A percentile compares a stretch with the other conserved stretches of the same genome.
Conservation (phyloP, 495 filamentous ascomycete species). For the Rusavskia elegans region DNA sequence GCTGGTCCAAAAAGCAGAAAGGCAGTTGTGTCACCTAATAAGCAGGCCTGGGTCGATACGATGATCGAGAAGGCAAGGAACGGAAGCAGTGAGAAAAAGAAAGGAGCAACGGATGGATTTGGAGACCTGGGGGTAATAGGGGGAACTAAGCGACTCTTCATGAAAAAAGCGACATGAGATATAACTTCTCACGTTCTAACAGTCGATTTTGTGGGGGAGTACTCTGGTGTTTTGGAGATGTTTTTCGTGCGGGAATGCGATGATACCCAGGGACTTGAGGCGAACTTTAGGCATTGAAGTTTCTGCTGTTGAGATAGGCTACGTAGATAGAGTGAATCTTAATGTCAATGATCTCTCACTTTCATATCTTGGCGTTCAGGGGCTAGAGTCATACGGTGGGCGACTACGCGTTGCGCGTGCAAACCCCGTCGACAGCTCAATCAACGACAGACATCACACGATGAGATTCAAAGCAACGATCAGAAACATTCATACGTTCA, state of each 20-base stretch:
- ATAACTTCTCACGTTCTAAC: too few relatives aligned
- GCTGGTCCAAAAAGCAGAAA: constrained; percentile 31
- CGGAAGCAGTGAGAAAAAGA: constrained; percentile 4
- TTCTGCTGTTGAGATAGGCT: neutral
- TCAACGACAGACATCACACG: neutral
- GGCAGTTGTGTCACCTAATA: constrained; percentile 30
- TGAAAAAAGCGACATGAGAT: constrained; percentile 2
- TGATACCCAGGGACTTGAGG: neutral
- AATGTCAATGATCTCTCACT: too few relatives aligned
- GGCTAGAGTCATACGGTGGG: neutral
- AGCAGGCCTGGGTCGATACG: constrained; percentile 31
- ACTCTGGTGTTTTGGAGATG: too few relatives aligned
- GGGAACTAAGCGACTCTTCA: constrained; percentile 10
- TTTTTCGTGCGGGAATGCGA: neutral
- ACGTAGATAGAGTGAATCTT: neutral
- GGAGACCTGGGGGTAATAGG: constrained; percentile 14
- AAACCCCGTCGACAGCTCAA: neutral
- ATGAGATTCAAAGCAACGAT: constrained; percentile 78
- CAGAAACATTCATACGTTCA: constrained; percentile 67
- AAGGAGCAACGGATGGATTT: neutral
- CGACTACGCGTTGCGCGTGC: neutral
- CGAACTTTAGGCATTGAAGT: too few relatives aligned
- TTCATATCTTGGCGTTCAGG: neutral
- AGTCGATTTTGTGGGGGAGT: too few relatives aligned
- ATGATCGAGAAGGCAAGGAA: constrained; percentile 11